Base-by-base conservation (phyloP, 2,329 filamentous ascomycete species). In the Diaporthe velutina region DNA sequence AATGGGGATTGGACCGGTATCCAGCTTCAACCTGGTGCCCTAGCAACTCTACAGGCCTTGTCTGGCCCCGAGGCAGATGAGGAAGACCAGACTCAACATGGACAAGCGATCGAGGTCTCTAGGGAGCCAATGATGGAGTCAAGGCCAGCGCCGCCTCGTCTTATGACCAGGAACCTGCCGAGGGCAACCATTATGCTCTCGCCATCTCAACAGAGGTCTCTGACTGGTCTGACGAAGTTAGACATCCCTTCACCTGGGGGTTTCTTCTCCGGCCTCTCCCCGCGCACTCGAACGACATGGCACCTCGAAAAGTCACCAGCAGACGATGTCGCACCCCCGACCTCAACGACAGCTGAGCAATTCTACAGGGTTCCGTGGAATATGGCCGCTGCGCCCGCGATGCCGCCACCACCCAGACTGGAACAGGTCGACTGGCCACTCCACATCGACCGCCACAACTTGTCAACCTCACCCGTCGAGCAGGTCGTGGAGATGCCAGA, bases 191-290 rank as follows among this genome's bases (percentile, higher is more conserved):
- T 82, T 48, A 79, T 82, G 22, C 82, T 84, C 19, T 83, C 87
- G 0, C 84, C 90, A 13, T 85, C 88, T 12, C 90, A 90, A 57
- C 88, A 87, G 74, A 84, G 88, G 73, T 93, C 92, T 19, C 87
- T 92, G 19, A 92, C 93, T 73, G 94, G 93, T 52, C 89, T 98
- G 76, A 96, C 94, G 28, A 92, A 90, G 75, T 89, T 98, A 28
- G 96, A 96, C 35, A 95, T 98, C 45, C 96, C 96, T 8, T 98
- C 96, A 0, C 96, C 96, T 0, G 93, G 95, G 35, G 95, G 94
- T 0, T 98, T 98, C 87, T 98, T 98, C 84, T 94, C 94, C 2
- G 95, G 93, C 0, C 89, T 98, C 38, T 94, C 93, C 50, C 91
- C 93, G 4, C 90, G 91, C 71, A 92, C 93, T 50, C 91, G 95